Conservation (phyloP, 768 basidiomycete species). For the Amanita phalloides region DNA sequence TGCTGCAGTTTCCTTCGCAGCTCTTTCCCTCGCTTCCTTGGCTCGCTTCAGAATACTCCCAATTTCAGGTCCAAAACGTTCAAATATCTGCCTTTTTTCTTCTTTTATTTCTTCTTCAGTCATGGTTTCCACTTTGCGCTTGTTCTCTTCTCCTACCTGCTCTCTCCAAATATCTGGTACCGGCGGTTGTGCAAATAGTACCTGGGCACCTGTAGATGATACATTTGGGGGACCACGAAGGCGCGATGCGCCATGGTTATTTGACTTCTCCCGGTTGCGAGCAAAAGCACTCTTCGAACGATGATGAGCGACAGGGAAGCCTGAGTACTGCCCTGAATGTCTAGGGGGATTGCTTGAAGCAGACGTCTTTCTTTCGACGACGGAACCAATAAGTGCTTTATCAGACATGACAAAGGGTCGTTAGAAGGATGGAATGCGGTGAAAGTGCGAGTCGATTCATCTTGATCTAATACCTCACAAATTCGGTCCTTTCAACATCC, state of each 20-base stretch:
- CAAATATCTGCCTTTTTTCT: constrained; percentile 55
- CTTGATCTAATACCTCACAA: background rate
- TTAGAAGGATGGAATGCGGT: background rate
- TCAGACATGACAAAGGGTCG: background rate
- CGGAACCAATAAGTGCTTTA: constrained; percentile 26
- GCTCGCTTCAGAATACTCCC: constrained; percentile 50
- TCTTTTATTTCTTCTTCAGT: constrained; percentile 55
- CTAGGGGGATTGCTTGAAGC: constrained; percentile 16
- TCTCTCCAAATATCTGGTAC: constrained; percentile 34
- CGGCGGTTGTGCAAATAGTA: background rate
- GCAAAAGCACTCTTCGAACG: constrained; percentile 56
- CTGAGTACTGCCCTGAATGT: constrained; percentile 24
- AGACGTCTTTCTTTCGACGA: constrained; percentile 34
- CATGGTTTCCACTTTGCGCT: constrained; percentile 53
- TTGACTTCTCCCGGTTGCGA: constrained; percentile 30
- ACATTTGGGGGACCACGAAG: constrained; percentile 19
- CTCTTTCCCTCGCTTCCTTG: constrained; percentile 32
- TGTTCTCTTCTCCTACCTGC: constrained; percentile 60
- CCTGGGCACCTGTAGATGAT: constrained; percentile 5
- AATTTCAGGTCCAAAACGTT: constrained; percentile 61
- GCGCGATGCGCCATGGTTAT: constrained; percentile 13
- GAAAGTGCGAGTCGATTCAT: background rate
- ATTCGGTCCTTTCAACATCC: background rate
- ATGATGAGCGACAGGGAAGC: constrained; percentile 57
- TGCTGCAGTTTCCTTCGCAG: background rate